These are phyloP conservation scores for Aegle marmelos DNA, from an alignment of 345 rosid species.

Conservation along the genomic window DNA sequence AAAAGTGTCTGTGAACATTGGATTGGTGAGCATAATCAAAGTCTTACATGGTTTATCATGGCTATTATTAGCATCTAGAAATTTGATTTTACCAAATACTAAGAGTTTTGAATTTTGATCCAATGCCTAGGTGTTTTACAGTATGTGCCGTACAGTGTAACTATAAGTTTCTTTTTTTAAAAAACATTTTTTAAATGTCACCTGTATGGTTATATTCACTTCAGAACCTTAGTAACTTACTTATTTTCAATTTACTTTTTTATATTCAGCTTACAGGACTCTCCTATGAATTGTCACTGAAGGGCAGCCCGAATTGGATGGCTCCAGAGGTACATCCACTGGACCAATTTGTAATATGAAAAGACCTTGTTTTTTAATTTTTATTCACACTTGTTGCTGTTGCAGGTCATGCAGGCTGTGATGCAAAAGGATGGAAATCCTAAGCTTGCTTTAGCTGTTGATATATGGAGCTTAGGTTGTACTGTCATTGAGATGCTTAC, in stretches of 20 bases:
- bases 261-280: conserved; percentile 49
- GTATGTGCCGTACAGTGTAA: neutral
- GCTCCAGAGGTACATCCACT: conserved; percentile 67
- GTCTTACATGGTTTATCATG: neutral
- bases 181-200: too few relatives aligned
- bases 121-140: neutral
- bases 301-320: conserved; percentile 85
- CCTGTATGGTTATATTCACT: conserved; percentile 5
- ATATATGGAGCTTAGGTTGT: conserved; percentile 79
- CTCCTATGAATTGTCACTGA: conserved; percentile 53
- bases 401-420: conserved; percentile 53
- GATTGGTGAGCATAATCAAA: neutral
- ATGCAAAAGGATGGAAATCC: conserved; percentile 43
- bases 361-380: neutral
- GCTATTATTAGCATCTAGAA: neutral
- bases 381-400: neutral
- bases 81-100: neutral
- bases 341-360: neutral
- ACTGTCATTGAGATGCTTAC: conserved; percentile 64
- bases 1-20: neutral
- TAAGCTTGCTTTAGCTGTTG: conserved; percentile 67
- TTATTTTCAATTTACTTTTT: neutral
- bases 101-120: neutral
- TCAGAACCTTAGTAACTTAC: neutral
- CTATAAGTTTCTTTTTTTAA: neutral